phyloP scores from a whole-genome alignment of 140 eudicot species.

The Bidens hawaiensis region DNA sequence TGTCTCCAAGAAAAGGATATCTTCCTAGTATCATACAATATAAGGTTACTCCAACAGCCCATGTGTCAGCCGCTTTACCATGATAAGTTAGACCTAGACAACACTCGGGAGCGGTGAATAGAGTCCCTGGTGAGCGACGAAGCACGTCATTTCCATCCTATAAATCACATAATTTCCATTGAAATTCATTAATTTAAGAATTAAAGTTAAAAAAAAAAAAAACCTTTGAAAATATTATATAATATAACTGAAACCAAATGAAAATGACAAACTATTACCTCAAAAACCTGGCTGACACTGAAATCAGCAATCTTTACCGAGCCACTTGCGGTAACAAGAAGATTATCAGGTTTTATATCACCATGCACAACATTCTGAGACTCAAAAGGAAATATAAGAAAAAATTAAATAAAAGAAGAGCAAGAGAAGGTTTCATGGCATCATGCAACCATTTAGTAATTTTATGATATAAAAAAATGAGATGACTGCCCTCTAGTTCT shows the following conservation, averaged over 20 bases:
- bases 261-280: conserved; percentile 47
- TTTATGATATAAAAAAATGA: not conserved
- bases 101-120: conserved; percentile 93
- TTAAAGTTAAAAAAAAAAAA: not conserved
- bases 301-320: conserved; percentile 89
- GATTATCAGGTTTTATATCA: conserved; percentile 95
- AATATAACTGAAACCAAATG: not conserved
- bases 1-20: conserved; percentile 92
- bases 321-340: conserved; percentile 72
- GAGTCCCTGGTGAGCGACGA: conserved; percentile 97
- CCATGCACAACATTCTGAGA: conserved; percentile 85
- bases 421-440: not conserved
- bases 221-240: not conserved
- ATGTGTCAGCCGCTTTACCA: conserved; percentile 97
- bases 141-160: conserved; percentile 83
- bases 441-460: not conserved
- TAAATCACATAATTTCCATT: not conserved
- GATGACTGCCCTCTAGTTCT: not conserved
- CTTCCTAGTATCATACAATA: conserved; percentile 75
- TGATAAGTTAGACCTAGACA: conserved; percentile 85
- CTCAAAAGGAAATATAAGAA: not conserved
- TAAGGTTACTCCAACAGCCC: conserved; percentile 97
- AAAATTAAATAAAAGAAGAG: not conserved
- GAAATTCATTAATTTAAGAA: not conserved
- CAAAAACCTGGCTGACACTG: conserved; percentile 97